Conservation (phyloP, 352 stramenopile species). For the Pythium dissotocum region DNA sequence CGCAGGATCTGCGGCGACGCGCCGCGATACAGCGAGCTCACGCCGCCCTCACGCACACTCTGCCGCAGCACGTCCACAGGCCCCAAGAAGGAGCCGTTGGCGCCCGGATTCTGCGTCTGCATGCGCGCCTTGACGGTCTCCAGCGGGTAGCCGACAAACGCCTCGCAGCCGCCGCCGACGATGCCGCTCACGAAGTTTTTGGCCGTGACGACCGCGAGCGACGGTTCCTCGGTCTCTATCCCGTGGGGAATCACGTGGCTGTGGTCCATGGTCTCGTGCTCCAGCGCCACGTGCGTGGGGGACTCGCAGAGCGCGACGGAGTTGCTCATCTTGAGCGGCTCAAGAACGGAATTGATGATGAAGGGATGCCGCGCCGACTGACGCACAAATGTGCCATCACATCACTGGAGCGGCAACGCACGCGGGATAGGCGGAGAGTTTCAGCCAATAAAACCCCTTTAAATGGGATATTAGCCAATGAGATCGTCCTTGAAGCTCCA, state of each 20-base stretch:
- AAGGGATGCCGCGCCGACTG: conserved; percentile 1
- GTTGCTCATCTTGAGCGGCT: conserved; percentile 13
- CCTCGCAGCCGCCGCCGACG: conserved; percentile 39
- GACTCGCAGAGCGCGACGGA: conserved; percentile 20
- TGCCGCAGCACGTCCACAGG: conserved; percentile 36
- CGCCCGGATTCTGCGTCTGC: conserved; percentile 34
- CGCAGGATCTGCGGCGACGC: conserved; percentile 44
- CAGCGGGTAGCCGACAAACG: conserved; percentile 45
- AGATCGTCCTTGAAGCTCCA: neutral
- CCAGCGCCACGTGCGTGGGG: conserved; percentile 18
- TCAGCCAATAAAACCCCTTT: conserved; percentile 1
- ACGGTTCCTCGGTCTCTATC: conserved; percentile 15
- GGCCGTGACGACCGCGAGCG: conserved; percentile 33
- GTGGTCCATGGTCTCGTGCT: conserved; percentile 16
- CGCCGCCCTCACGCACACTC: conserved; percentile 37
- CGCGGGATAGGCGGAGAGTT: conserved; percentile 5
- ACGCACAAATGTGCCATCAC: conserved; percentile 1
- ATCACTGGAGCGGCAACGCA: conserved; percentile 2
- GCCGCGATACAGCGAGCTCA: conserved; percentile 43
- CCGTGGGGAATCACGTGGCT: neutral
- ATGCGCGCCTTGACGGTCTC: conserved; percentile 49
- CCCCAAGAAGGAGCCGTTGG: conserved; percentile 5
- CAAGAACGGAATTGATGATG: neutral
- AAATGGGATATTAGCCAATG: conserved; percentile 19
- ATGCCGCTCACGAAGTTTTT: conserved; percentile 49